Percentiles rank a stretch among this genome's conserved stretches.
Evolutionary conservation across 805 yeast genomes (phyloP).

Genomic region (Metschnikowia baotianmanensis): DNA sequence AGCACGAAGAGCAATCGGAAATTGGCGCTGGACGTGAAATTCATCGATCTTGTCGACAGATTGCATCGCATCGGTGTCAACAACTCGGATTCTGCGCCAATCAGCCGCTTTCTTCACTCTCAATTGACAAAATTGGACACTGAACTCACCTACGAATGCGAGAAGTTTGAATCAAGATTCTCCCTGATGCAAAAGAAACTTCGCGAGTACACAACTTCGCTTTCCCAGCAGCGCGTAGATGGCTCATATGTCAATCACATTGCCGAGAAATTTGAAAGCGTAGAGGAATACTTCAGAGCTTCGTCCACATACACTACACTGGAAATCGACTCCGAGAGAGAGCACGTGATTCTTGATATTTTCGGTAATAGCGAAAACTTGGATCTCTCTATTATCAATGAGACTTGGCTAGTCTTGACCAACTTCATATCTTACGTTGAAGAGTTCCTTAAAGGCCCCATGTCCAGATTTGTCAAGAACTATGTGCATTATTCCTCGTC

Average conservation of each 20-base stretch:
- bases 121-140: slow-evolving; percentile 31
- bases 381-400: slow-evolving; percentile 41
- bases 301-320: slow-evolving; percentile 25
- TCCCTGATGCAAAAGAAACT: slow-evolving; percentile 37
- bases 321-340: slow-evolving; percentile 27
- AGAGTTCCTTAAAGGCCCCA: slow-evolving; percentile 27
- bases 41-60: slow-evolving; percentile 39
- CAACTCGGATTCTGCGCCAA: slow-evolving; percentile 26
- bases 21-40: slow-evolving; percentile 27
- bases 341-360: slow-evolving; percentile 27
- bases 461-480: slow-evolving; percentile 36
- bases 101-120: slow-evolving; percentile 33
- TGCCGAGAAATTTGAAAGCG: slow-evolving; percentile 36
- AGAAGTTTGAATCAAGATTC: slow-evolving; percentile 37
- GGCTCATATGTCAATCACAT: slow-evolving; percentile 40
- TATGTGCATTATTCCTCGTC: slow-evolving; percentile 33
- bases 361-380: slow-evolving; percentile 40
- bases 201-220: slow-evolving; percentile 33
- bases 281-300: slow-evolving; percentile 35
- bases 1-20: slow-evolving; percentile 8
- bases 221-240: slow-evolving; percentile 28
- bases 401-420: slow-evolving; percentile 41
- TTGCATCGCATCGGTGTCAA: slow-evolving; percentile 32
- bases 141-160: slow-evolving; percentile 36
- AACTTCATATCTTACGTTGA: slow-evolving; percentile 36